Evolutionary conservation across 1,284 basidiomycete genomes (phyloP), one percentile per base, ranked within the genome.

Genomic region (Ustilago trichophora): DNA sequence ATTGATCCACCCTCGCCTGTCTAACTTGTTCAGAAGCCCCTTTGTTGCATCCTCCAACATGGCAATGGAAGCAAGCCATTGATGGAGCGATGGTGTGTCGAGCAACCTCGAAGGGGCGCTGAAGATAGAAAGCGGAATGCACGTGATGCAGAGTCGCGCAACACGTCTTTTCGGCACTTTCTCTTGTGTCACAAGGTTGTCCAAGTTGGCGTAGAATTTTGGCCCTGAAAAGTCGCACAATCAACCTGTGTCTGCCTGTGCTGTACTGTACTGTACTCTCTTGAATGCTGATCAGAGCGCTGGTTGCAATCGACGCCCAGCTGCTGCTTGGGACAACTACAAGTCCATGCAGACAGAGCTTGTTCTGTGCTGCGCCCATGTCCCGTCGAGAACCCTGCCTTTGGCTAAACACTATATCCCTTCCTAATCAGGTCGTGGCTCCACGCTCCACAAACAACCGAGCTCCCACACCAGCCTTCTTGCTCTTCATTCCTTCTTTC

Each of bases 141-240:
- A 60, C 57, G 57, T 60, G 57, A 60, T 60, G 45, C 31, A 6
- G 0, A 18, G 40, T 48, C 57, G 57, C 57, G 57, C 46, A 22
- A 48, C 57, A 60, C 57, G 57, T 60, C 57, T n/a, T 47, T 41
- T 41, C n/a, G n/a, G n/a, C n/a, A n/a, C n/a, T n/a, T n/a, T n/a
- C n/a, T n/a, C n/a, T n/a, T n/a, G n/a, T n/a, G n/a, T n/a, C n/a
- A n/a, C n/a, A n/a, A n/a, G n/a, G n/a, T n/a, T n/a, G n/a, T n/a
- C n/a, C n/a, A n/a, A n/a, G n/a, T n/a, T n/a, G n/a, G n/a, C n/a
- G n/a, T n/a, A n/a, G n/a, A n/a, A n/a, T n/a, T n/a, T n/a, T n/a
- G n/a, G n/a, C n/a, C 40, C n/a, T n/a, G n/a, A 16, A 26, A 19
- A 42, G 46, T 49, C 41, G 41, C 44, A 49, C 16, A 32, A 31